These are phyloP conservation scores for Pythium phragmitis DNA, from an alignment of 352 stramenopile genomes.

Conservation along the genomic window DNA sequence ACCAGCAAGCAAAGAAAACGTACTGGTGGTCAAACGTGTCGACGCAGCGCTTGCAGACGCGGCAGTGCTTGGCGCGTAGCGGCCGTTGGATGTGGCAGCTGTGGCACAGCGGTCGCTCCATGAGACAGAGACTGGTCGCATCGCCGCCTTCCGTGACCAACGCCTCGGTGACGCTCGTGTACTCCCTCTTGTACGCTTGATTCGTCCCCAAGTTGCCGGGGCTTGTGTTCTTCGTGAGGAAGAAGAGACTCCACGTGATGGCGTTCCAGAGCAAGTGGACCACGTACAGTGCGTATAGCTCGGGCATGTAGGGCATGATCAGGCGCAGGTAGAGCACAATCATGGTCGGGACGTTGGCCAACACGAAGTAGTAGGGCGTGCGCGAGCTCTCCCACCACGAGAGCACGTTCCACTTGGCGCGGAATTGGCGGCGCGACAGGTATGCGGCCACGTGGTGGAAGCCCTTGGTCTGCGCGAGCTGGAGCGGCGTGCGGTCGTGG, in stretches of 20 bases:
- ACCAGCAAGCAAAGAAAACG: constrained; percentile 26
- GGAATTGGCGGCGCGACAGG: constrained; percentile 41
- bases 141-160: constrained; percentile 31
- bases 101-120: constrained; percentile 79
- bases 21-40: constrained; percentile 98
- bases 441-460: constrained; percentile 58
- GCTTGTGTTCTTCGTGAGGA: constrained; percentile 51
- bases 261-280: constrained; percentile 61
- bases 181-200: constrained; percentile 39
- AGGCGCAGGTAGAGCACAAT: constrained; percentile 47
- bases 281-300: constrained; percentile 55
- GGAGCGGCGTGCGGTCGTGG: constrained; percentile 54
- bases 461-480: constrained; percentile 61
- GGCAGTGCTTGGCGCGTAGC: constrained; percentile 80
- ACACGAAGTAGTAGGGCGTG: constrained; percentile 66
- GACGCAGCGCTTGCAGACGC: constrained; percentile 93
- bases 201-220: constrained; percentile 51
- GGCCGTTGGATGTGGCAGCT: constrained; percentile 80
- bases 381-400: constrained; percentile 60
- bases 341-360: constrained; percentile 46
- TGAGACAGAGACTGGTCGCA: constrained; percentile 13
- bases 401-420: constrained; percentile 59
- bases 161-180: constrained; percentile 57
- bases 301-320: constrained; percentile 57
- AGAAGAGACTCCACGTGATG: constrained; percentile 68